Evolutionary conservation across 176 grass and related monocot genomes (phyloP), one percentile per base, ranked within the genome.

Genomic region (Phoenix roebelenii): DNA sequence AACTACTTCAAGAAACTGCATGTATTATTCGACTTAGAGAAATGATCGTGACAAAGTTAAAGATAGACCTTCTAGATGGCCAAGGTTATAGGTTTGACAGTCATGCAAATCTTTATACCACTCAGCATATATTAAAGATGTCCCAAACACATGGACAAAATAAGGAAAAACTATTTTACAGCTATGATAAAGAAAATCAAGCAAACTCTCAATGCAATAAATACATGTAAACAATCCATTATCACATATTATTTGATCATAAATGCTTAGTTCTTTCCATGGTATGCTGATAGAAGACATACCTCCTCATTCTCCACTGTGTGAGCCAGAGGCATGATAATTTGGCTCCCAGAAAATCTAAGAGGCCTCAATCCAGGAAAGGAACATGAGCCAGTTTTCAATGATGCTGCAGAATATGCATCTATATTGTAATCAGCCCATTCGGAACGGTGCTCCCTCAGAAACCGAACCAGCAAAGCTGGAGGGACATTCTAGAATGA

Each of bases 271-370:
- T 12, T 44, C 35, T 9, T 44, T 44, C 35, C 9, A 44, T 44
- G 7, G 35, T 35, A 35, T 44, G 35, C 3, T 14, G 35, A 44
- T 14, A 55, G n/a, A 3, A 54, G 30, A 70, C 9, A 49, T 79
- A 98, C 94, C 94, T 98, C 94, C 74, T 98, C 94, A 61, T 98
- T 98, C 71, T 93, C 94, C 49, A 93, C 71, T 16, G 79, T 98
- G 64, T 98, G 88, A 76, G 79, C 88, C 79, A 98, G 88, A 64
- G 88, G 85, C 79, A 98, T 83, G 55, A 92, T 88, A 23, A 89
- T 83, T 61, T 93, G 94, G 55, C 68, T 93, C 55, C 94, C 85
- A 79, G 88, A 80, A 85, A 93, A 98, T 56, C 79, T 74, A 59
- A 74, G 74, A 51, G 94, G 76, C 18, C 85, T 77, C 64, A 83